phyloP scores from a whole-genome alignment of 108 stramenopile genomes.

The Asterionellopsis glacialis region DNA sequence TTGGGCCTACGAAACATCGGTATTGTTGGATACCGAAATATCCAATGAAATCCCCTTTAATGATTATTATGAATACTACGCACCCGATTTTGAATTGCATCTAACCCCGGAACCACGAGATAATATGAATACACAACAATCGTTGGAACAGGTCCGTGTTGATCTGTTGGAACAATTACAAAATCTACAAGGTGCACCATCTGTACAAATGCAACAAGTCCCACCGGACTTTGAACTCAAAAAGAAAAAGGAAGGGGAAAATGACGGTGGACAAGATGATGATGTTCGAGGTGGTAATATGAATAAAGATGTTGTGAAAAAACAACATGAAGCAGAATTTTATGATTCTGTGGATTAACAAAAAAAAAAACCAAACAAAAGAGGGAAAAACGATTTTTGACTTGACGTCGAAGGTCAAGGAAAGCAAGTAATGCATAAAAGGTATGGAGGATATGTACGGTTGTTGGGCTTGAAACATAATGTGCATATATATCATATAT shows the following conservation, averaged over 20 bases:
- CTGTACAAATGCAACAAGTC: constrained; percentile 89
- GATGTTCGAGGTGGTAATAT: constrained; percentile 11
- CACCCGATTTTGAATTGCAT: constrained; percentile 97
- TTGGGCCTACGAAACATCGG: constrained; percentile 96
- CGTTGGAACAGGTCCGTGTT: constrained; percentile 55
- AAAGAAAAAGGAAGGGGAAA: constrained; percentile 31
- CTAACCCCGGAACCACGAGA: constrained; percentile 80
- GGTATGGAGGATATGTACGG: too few species aligned
- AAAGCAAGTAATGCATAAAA: too few species aligned
- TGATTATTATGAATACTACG: constrained; percentile 99
- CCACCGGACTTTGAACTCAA: constrained; percentile 73
- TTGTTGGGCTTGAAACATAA: too few species aligned
- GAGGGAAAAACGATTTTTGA: too few species aligned
- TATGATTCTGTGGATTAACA: constrained; percentile 52
- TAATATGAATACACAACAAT: constrained; percentile 78
- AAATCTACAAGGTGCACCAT: constrained; percentile 85
- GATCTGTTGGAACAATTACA: constrained; percentile 79
- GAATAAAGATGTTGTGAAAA: constrained; percentile 26
- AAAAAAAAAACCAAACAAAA: neutral
- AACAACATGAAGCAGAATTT: constrained; percentile 44
- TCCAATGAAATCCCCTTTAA: constrained; percentile 97
- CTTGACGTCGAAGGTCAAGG: too few species aligned
- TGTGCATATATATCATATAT: too few species aligned
- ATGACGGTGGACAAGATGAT: constrained; percentile 19
- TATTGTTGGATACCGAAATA: constrained; percentile 69